Conservation (phyloP, 1,284 basidiomycete species). For the Ganoderma leucocontextum region DNA sequence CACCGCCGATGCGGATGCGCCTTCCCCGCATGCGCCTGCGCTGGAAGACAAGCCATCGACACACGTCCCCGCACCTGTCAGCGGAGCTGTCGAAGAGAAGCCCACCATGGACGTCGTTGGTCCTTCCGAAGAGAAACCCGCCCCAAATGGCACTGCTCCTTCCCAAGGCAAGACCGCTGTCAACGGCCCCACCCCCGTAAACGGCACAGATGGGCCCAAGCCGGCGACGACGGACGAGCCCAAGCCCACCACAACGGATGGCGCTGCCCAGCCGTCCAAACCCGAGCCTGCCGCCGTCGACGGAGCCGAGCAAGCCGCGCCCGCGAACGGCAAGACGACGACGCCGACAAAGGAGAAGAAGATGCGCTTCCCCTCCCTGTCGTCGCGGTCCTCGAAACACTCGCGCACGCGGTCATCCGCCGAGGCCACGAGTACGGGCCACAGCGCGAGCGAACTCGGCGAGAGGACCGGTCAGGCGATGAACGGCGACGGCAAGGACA, state of each 20-base stretch:
- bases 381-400: slow-evolving; percentile 36
- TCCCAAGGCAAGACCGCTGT: slow-evolving; percentile 20
- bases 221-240: slow-evolving; percentile 11
- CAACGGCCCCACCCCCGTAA: slow-evolving; percentile 27
- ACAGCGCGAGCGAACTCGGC: slow-evolving; percentile 33
- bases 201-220: slow-evolving; percentile 9
- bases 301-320: slow-evolving; percentile 28
- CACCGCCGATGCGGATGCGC: background rate
- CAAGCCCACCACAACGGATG: slow-evolving; percentile 16
- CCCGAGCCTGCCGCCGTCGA: slow-evolving; percentile 12
- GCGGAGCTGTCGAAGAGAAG: slow-evolving; percentile 22
- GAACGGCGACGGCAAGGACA: slow-evolving; percentile 24
- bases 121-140: slow-evolving; percentile 20
- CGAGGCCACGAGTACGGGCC: slow-evolving; percentile 9
- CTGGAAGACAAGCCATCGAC: slow-evolving; percentile 27
- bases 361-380: slow-evolving; percentile 43
- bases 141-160: slow-evolving; percentile 30
- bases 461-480: slow-evolving; percentile 22
- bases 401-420: slow-evolving; percentile 35
- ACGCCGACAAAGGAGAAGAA: slow-evolving; percentile 38
- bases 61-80: slow-evolving; percentile 27
- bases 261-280: slow-evolving; percentile 4
- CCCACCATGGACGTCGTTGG: slow-evolving; percentile 28
- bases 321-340: slow-evolving; percentile 25
- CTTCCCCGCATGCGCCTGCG: background rate